These are phyloP conservation scores for Senna siamea DNA, from an alignment of 306 rosid genomes.

Conservation along the genomic window DNA sequence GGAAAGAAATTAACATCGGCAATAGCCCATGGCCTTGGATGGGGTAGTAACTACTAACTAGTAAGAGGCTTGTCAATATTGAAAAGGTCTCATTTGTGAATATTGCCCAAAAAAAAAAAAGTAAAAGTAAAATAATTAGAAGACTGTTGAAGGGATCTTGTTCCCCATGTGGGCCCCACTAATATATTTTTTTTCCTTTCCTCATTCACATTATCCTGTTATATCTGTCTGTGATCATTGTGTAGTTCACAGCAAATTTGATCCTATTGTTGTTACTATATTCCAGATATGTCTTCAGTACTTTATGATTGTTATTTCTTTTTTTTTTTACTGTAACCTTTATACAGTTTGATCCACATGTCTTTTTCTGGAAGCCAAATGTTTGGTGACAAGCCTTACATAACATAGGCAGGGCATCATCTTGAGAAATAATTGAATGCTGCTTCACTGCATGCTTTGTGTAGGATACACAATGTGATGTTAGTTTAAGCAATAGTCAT, in stretches of 20 bases:
- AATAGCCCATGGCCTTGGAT: neutral
- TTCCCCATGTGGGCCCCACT: neutral
- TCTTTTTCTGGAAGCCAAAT: slow-evolving; percentile 20
- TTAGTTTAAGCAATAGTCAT: slow-evolving; percentile 29
- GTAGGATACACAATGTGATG: slow-evolving; percentile 18
- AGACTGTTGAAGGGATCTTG: neutral
- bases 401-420: slow-evolving; percentile 17
- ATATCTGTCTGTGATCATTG: slow-evolving; percentile 2
- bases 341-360: slow-evolving; percentile 18
- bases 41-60: neutral
- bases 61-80: neutral
- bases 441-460: slow-evolving; percentile 29
- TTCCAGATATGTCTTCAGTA: slow-evolving; percentile 9
- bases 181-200: slow-evolving; percentile 12
- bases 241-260: slow-evolving; percentile 16
- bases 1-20: slow-evolving; percentile 1
- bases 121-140: neutral
- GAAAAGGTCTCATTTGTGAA: neutral
- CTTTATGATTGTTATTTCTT: slow-evolving; percentile 6
- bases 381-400: slow-evolving; percentile 13
- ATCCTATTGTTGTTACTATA: slow-evolving; percentile 19
- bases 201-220: neutral
- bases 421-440: slow-evolving; percentile 27
- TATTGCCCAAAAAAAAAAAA: neutral
- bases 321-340: slow-evolving; percentile 2